Evolutionary conservation across 148 eudicot species (phyloP).

Genomic region (Agrostemma githago): DNA sequence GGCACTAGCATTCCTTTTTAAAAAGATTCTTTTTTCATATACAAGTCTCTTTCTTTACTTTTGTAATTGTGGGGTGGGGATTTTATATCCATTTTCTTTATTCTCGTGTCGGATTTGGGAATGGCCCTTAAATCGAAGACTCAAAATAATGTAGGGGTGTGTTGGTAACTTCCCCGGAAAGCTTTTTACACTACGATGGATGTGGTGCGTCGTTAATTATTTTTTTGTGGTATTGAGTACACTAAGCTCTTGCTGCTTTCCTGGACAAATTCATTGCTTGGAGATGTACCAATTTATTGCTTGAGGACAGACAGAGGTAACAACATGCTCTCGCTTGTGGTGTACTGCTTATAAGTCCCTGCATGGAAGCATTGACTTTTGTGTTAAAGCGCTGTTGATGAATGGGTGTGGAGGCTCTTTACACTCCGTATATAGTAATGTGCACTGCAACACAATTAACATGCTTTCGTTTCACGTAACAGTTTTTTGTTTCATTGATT

Average conservation of each 20-base stretch:
- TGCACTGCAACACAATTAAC: constrained; percentile 9
- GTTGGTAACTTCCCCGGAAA: neutral
- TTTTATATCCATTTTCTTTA: neutral
- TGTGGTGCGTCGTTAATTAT: no score
- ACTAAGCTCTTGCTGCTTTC: no score
- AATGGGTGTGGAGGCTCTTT: neutral
- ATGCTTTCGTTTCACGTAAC: no score
- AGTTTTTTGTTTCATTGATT: no score
- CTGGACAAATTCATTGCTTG: neutral
- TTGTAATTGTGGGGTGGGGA: neutral
- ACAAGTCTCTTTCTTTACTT: neutral
- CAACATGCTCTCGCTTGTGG: neutral
- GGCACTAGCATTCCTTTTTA: no score
- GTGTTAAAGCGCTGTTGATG: neutral
- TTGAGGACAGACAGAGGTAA: neutral
- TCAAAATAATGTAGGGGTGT: neutral
- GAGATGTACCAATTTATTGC: no score
- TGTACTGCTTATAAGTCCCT: neutral
- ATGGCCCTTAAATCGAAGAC: neutral
- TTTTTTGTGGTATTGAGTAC: no score
- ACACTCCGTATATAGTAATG: neutral
- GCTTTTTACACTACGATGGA: neutral
- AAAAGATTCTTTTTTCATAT: no score
- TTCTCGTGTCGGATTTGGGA: neutral
- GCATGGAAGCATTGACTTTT: neutral